A percentile compares a stretch with the other conserved stretches of the same genome.
Conservation (phyloP, 768 basidiomycete species). For the Chalciporus piperatus region DNA sequence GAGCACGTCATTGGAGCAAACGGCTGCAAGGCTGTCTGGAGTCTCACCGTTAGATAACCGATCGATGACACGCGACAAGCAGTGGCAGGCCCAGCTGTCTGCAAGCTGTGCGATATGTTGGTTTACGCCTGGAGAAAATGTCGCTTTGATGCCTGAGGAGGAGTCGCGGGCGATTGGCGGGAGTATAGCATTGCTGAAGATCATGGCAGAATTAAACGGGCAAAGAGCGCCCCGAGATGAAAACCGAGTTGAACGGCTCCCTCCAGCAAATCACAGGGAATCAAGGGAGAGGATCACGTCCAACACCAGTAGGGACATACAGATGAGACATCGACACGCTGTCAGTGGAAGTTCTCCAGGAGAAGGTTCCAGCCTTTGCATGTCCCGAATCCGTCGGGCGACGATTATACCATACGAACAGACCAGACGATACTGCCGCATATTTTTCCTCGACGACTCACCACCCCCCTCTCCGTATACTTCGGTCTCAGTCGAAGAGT, state of each 20-base stretch:
- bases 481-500: slow-evolving; percentile 1
- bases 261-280: slow-evolving; percentile 1
- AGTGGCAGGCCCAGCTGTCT: slow-evolving; percentile 65
- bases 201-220: slow-evolving; percentile 39
- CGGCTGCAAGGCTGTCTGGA: slow-evolving; percentile 44
- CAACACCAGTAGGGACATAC: background rate
- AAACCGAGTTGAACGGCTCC: background rate
- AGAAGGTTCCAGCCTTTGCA: slow-evolving; percentile 6
- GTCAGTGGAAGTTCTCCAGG: background rate
- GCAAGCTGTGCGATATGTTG: slow-evolving; percentile 56
- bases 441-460: slow-evolving; percentile 21
- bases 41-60: slow-evolving; percentile 46
- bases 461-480: background rate
- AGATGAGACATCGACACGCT: background rate
- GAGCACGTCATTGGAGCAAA: slow-evolving; percentile 42
- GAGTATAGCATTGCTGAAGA: slow-evolving; percentile 45
- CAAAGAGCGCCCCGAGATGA: slow-evolving; percentile 19
- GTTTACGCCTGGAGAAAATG: slow-evolving; percentile 37
- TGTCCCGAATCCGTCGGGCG: background rate
- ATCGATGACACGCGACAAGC: slow-evolving; percentile 41
- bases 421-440: slow-evolving; percentile 24
- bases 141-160: slow-evolving; percentile 11
- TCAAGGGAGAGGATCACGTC: background rate
- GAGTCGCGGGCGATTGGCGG: slow-evolving; percentile 40
- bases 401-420: slow-evolving; percentile 17